Conservation (phyloP, 2,329 filamentous ascomycete genomes). For the Elsinoe ampelina region DNA sequence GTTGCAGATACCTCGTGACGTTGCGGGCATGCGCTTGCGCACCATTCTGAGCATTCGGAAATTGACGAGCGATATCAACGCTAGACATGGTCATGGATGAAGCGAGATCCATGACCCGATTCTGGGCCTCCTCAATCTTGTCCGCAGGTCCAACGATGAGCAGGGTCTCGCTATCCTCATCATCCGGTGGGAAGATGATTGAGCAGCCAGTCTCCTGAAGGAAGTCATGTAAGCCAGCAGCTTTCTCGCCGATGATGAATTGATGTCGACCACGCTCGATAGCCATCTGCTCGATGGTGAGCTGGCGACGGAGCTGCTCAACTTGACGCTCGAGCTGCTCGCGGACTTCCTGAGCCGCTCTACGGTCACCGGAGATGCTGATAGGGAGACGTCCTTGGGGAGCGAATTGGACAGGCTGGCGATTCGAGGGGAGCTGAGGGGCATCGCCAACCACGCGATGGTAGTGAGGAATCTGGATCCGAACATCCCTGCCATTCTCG, state of each 20-base stretch:
- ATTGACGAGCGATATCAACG: slow-evolving; percentile 72
- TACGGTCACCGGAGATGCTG: slow-evolving; percentile 74
- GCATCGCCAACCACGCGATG: slow-evolving; percentile 62
- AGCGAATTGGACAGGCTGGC: slow-evolving; percentile 59
- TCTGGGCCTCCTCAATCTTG: slow-evolving; percentile 63
- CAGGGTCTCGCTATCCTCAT: slow-evolving; percentile 71
- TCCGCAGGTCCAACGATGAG: slow-evolving; percentile 74
- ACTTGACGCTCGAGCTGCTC: slow-evolving; percentile 72
- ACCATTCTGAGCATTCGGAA: slow-evolving; percentile 62
- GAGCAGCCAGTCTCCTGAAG: slow-evolving; percentile 83
- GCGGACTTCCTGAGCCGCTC: slow-evolving; percentile 68
- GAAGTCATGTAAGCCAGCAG: slow-evolving; percentile 74
- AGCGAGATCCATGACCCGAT: slow-evolving; percentile 80
- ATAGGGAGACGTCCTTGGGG: slow-evolving; percentile 71
- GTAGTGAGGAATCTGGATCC: slow-evolving; percentile 74
- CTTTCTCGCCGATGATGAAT: slow-evolving; percentile 83
- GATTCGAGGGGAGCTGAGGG: slow-evolving; percentile 50
- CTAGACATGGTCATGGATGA: slow-evolving; percentile 76
- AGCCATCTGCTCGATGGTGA: slow-evolving; percentile 68
- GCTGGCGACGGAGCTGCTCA: slow-evolving; percentile 62
- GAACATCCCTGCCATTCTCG: slow-evolving; percentile 64
- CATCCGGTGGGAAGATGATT: slow-evolving; percentile 67
- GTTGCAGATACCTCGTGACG: slow-evolving; percentile 76
- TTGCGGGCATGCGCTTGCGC: slow-evolving; percentile 72
- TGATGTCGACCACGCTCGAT: slow-evolving; percentile 85